phyloP scores from a whole-genome alignment of 73 alveolate genomes.

The Paramecium caudatum region DNA sequence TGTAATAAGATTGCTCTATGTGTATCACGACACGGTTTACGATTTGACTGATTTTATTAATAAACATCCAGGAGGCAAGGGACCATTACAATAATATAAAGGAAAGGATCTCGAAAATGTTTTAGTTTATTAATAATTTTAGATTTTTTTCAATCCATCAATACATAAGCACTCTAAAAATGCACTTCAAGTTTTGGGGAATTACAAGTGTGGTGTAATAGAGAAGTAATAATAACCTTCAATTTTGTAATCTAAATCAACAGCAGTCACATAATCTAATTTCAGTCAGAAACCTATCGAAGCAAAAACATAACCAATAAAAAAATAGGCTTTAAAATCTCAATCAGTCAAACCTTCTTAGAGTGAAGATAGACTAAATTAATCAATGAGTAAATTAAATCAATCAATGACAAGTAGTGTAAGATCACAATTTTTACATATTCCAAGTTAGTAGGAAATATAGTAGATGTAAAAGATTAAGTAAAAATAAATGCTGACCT shows the following conservation, averaged over 20 bases:
- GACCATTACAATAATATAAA: not conserved
- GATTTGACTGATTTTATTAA: conserved; percentile 50
- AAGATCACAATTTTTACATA: conserved; percentile 16
- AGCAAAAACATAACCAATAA: not conserved
- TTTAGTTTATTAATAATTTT: not conserved
- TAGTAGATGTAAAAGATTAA: not conserved
- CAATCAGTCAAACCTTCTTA: conserved; percentile 19
- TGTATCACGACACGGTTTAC: conserved; percentile 33
- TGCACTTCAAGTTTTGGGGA: not conserved
- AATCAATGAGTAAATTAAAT: conserved; percentile 45
- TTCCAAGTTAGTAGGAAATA: conserved; percentile 25
- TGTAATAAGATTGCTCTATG: conserved; percentile 48
- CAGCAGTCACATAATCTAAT: not conserved
- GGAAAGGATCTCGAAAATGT: conserved; percentile 55
- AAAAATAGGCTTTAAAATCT: not conserved
- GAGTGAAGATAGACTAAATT: conserved; percentile 28
- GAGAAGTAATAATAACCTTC: conserved; percentile 17
- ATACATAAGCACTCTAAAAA: conserved; percentile 31
- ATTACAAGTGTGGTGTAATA: conserved; percentile 32
- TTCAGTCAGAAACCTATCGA: not conserved
- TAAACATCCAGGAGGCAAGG: conserved; percentile 57
- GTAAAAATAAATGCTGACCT: not conserved
- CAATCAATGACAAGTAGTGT: conserved; percentile 33
- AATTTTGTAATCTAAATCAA: conserved; percentile 5
- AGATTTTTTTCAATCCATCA: conserved; percentile 44